Evolutionary conservation across 192 early-diverging fungal species (phyloP), one percentile per base, ranked within the genome.

Genomic region (Podila clonocystis): DNA sequence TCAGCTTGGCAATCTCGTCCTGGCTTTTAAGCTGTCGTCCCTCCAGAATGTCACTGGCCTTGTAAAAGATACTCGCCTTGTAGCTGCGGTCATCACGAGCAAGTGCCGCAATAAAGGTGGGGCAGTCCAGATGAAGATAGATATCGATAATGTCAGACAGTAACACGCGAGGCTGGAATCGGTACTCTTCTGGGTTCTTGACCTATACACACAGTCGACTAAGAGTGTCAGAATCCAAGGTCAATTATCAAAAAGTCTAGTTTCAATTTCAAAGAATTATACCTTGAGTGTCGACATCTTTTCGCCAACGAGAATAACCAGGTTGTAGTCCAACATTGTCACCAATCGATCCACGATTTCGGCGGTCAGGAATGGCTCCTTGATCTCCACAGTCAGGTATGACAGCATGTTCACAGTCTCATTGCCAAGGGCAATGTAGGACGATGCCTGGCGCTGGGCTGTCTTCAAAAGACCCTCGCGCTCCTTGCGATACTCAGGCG

Each of bases 281-380:
- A 96, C 97, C 64, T 95, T 95, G 19, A 99, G 85, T 65, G 93
- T 95, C 1, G 94, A 94, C 85, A 94, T 96, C 67, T 93, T 91
- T 11, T 96, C 95, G 0, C 98, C 98, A 1, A 96, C 96, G 59
- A 99, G 83, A 38, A 93, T 91, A 8, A 91, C 84, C 45, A 99
- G 84, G 67, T 97, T 98, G 79, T 94, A 97, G 83, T 99, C 94
- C 58, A 99, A 87, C 98, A 99, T 99, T n/a, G 95, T 95, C 2
- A 97, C 97, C 45, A 99, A 86, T 3, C 96, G 88, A 55, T 94
- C 93, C 20, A 98, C 96, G 58, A 99, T 95, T 71, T 96, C 95
- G 22, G 89, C 86, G 19, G 90, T 92, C 86, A 97, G 84, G 85
- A 99, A 99, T 8, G 96, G 95, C 33, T 88, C 74, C 8, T 93